Conservation (phyloP, 768 basidiomycete species). For the Mycena sanguinolenta region DNA sequence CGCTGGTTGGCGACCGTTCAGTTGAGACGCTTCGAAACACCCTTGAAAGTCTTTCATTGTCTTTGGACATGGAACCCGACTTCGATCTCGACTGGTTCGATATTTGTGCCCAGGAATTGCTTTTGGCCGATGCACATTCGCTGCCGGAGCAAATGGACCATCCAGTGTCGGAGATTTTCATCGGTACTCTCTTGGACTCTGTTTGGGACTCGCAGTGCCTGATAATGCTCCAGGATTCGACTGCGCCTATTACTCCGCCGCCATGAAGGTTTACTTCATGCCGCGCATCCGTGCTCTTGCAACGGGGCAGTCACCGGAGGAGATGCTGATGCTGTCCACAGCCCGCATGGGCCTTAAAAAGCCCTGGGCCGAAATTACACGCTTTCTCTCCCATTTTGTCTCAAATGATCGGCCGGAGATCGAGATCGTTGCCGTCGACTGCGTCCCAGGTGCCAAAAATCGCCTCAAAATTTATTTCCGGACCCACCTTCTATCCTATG, state of each 20-base stretch:
- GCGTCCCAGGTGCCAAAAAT: no score
- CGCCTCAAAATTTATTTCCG: no score
- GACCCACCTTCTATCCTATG: no score
- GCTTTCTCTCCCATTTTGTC: slow-evolving; percentile 17
- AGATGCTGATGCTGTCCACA: slow-evolving; percentile 9
- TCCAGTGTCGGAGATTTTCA: slow-evolving; percentile 18
- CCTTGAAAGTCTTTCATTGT: neutral
- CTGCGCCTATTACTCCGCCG: slow-evolving; percentile 5
- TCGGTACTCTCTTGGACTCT: neutral
- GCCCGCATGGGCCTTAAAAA: slow-evolving; percentile 8
- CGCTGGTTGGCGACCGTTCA: slow-evolving; percentile 12
- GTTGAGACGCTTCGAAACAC: neutral
- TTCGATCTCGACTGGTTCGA: slow-evolving; percentile 28
- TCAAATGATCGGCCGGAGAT: slow-evolving; percentile 7
- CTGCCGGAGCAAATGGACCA: neutral
- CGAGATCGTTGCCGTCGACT: slow-evolving; percentile 33
- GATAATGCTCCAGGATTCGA: slow-evolving; percentile 6
- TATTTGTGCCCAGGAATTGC: slow-evolving; percentile 26
- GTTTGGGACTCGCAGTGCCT: neutral
- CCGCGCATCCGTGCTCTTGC: slow-evolving; percentile 21
- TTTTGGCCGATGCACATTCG: slow-evolving; percentile 7
- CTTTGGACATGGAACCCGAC: slow-evolving; percentile 1
- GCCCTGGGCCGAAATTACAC: slow-evolving; percentile 16
- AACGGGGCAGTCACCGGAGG: slow-evolving; percentile 3
- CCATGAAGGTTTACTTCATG: slow-evolving; percentile 24